Conservation (phyloP, 495 filamentous ascomycete genomes). For the Talaromyces nanjingensis region DNA sequence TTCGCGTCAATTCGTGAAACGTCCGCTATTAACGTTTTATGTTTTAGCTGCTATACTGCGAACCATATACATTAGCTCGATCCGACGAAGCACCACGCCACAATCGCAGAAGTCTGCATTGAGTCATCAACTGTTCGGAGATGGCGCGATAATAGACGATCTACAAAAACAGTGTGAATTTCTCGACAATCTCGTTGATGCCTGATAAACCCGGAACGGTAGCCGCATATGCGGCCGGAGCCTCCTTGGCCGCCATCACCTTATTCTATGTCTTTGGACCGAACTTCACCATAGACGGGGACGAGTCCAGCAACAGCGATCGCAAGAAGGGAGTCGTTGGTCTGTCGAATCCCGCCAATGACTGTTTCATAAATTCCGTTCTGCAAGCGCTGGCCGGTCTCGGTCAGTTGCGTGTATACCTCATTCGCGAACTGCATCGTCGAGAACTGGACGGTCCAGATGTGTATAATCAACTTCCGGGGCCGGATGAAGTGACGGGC, state of each 20-base stretch:
- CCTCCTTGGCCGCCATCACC: constrained; percentile 91
- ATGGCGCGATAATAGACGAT: not conserved
- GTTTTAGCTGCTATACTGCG: not conserved
- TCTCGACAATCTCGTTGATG: constrained; percentile 44
- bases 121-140: not conserved
- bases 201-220: constrained; percentile 82
- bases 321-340: constrained; percentile 88
- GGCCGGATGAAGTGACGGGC: constrained; percentile 32
- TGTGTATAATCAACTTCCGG: constrained; percentile 55
- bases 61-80: not conserved
- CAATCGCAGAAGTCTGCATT: not conserved
- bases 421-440: constrained; percentile 82
- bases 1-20: not conserved
- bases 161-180: not conserved
- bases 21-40: not conserved
- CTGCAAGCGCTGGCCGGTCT: constrained; percentile 92
- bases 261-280: constrained; percentile 95
- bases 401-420: constrained; percentile 81
- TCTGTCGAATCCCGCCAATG: constrained; percentile 85
- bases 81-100: not conserved
- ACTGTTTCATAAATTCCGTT: constrained; percentile 99
- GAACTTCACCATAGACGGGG: constrained; percentile 85
- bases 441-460: constrained; percentile 66
- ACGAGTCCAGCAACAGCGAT: constrained; percentile 51
- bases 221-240: constrained; percentile 88